A percentile compares a stretch with the other conserved stretches of the same genome.
These are phyloP conservation scores for Agrocybe pediades DNA, from an alignment of 768 basidiomycete genomes.

Conservation along the genomic window DNA sequence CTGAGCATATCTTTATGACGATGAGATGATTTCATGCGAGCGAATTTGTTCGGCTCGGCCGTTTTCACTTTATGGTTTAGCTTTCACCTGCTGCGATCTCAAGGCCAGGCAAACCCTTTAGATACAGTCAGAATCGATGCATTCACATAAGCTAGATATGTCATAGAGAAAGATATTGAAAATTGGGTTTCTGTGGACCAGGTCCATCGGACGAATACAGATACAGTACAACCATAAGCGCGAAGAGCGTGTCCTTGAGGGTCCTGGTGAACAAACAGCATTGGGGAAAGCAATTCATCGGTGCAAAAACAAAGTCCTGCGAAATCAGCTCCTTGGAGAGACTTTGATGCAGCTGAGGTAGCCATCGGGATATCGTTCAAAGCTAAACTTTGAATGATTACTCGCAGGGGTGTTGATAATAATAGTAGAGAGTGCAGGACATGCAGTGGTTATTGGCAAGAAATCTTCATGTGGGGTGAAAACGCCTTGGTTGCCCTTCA, in stretches of 20 bases:
- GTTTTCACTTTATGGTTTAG: not conserved
- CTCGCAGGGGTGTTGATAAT: not conserved
- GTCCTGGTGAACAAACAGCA: not conserved
- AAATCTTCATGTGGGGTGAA: slow-evolving; percentile 2
- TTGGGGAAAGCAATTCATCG: not conserved
- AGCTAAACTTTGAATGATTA: not conserved
- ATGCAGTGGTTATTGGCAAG: not conserved
- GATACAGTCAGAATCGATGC: not conserved
- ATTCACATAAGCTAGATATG: not conserved
- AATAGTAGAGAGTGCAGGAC: not conserved
- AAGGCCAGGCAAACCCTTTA: not conserved
- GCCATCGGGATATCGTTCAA: not conserved
- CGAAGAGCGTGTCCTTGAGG: too few species aligned
- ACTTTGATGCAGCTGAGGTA: not conserved
- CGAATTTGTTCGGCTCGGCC: not conserved
- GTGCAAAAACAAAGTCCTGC: not conserved
- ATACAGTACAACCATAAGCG: too few species aligned
- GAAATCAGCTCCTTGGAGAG: not conserved
- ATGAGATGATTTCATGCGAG: not conserved
- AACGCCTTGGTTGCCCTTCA: not conserved
- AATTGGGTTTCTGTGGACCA: too few species aligned
- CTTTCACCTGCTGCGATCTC: not conserved
- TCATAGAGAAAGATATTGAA: too few species aligned
- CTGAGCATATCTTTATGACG: not conserved
- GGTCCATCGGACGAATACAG: too few species aligned